These are phyloP conservation scores for Uronychia binucleata DNA, from an alignment of 73 alveolate genomes.

Conservation along the genomic window DNA sequence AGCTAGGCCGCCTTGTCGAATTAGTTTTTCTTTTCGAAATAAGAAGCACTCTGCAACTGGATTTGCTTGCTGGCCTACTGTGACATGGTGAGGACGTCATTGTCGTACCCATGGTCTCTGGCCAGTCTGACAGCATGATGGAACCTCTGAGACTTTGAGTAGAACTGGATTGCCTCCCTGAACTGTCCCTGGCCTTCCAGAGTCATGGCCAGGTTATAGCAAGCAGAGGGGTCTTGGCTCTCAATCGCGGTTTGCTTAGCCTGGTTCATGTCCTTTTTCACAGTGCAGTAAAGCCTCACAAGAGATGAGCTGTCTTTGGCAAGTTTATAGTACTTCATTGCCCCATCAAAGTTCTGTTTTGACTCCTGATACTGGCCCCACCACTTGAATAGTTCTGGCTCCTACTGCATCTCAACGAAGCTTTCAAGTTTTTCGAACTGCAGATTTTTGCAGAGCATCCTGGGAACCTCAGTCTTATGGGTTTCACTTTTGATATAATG, in stretches of 20 bases:
- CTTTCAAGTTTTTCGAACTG: slow-evolving; percentile 78
- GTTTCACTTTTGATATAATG: slow-evolving; percentile 86
- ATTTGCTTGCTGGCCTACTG: slow-evolving; percentile 78
- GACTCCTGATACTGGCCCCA: slow-evolving; percentile 96
- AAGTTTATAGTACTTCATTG: slow-evolving; percentile 79
- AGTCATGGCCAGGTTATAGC: slow-evolving; percentile 88
- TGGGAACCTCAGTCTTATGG: slow-evolving; percentile 94
- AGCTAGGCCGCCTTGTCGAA: slow-evolving; percentile 90
- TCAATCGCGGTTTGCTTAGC: slow-evolving; percentile 88
- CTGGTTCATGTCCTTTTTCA: slow-evolving; percentile 67
- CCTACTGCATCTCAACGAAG: slow-evolving; percentile 76
- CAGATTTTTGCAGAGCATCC: slow-evolving; percentile 90
- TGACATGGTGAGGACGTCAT: slow-evolving; percentile 89
- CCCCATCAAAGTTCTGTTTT: slow-evolving; percentile 77
- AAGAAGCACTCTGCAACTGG: slow-evolving; percentile 89
- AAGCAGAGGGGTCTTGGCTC: slow-evolving; percentile 91
- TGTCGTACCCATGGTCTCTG: slow-evolving; percentile 83
- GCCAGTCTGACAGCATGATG: slow-evolving; percentile 98
- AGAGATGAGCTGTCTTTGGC: slow-evolving; percentile 70
- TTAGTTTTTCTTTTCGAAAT: slow-evolving; percentile 90
- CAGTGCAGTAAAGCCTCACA: slow-evolving; percentile 76
- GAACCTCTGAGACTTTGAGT: slow-evolving; percentile 90
- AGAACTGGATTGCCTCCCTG: slow-evolving; percentile 90
- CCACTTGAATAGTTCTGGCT: slow-evolving; percentile 90
- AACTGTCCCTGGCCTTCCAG: slow-evolving; percentile 80